These are phyloP conservation scores for Amoeboaphelidium occidentale DNA, from an alignment of 371 early-diverging fungal species.

Conservation along the genomic window DNA sequence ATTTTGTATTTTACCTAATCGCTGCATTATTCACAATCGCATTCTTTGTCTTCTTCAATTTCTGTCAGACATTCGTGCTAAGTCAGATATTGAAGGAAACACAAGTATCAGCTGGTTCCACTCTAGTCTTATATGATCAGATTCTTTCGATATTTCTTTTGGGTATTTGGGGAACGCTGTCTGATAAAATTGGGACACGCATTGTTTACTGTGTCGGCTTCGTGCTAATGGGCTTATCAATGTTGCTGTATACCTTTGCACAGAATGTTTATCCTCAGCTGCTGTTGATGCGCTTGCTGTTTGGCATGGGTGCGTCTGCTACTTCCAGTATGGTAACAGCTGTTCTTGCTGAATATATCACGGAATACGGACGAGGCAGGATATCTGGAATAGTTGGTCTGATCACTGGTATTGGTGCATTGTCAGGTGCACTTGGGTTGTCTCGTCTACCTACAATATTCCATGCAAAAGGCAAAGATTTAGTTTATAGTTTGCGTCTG, in stretches of 20 bases:
- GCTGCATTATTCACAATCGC: conserved; percentile 26
- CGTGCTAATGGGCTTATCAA: conserved; percentile 21
- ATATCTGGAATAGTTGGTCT: conserved; percentile 14
- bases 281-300: conserved; percentile 22
- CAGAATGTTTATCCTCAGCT: conserved; percentile 19
- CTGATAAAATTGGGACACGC: conserved; percentile 22
- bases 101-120: conserved; percentile 12
- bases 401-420: conserved; percentile 14
- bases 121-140: conserved; percentile 31
- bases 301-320: conserved; percentile 41
- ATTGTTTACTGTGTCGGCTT: conserved; percentile 24
- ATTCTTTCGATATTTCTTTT: conserved; percentile 20
- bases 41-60: conserved; percentile 24
- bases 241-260: conserved; percentile 18
- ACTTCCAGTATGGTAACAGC: conserved; percentile 39
- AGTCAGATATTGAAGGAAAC: conserved; percentile 12
- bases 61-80: conserved; percentile 11
- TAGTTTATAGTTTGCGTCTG: conserved; percentile 4
- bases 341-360: conserved; percentile 16
- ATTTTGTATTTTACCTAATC: conserved; percentile 23
- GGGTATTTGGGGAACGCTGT: conserved; percentile 25
- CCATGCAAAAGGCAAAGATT: conserved; percentile 7
- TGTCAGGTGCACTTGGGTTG: conserved; percentile 17
- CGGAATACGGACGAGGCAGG: conserved; percentile 13
- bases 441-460: conserved; percentile 13